Conservation (phyloP, 1,284 basidiomycete species). For the Rugosomyces carneus region DNA sequence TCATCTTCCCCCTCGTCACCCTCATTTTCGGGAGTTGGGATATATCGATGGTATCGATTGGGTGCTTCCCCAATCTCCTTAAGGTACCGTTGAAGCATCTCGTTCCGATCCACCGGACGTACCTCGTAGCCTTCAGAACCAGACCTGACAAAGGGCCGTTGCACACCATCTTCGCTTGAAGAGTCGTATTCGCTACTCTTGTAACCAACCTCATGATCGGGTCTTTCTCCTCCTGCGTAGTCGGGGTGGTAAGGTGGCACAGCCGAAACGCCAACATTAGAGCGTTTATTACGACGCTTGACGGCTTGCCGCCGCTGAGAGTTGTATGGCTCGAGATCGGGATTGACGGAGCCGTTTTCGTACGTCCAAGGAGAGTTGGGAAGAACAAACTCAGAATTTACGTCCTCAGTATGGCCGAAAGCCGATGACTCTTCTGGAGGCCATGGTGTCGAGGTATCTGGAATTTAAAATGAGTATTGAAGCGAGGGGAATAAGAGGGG, state of each 20-base stretch:
- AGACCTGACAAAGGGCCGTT: constrained; percentile 39
- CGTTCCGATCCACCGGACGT: constrained; percentile 50
- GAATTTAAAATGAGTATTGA: constrained; percentile 2
- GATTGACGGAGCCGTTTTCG: constrained; percentile 70
- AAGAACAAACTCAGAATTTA: constrained; percentile 38
- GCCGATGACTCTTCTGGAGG: constrained; percentile 52
- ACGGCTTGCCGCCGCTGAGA: constrained; percentile 25
- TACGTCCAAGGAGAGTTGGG: constrained; percentile 79
- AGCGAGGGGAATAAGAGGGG: neutral
- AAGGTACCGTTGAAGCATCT: constrained; percentile 54
- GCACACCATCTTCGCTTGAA: constrained; percentile 30
- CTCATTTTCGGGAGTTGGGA: constrained; percentile 38
- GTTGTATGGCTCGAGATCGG: constrained; percentile 61
- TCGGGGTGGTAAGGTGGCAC: constrained; percentile 73
- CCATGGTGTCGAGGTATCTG: constrained; percentile 34
- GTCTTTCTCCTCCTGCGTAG: constrained; percentile 37
- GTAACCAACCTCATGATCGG: constrained; percentile 6
- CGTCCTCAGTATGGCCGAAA: constrained; percentile 25
- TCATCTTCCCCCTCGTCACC: constrained; percentile 27
- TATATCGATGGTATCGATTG: constrained; percentile 57
- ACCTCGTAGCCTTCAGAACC: constrained; percentile 82
- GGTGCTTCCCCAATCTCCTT: constrained; percentile 43
- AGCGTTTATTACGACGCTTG: constrained; percentile 13
- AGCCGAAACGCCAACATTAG: constrained; percentile 32
- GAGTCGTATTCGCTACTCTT: constrained; percentile 16